Evolutionary conservation across 2,329 filamentous ascomycete genomes (phyloP), one percentile per base, ranked within the genome.

Genomic region (Ascochyta pisi): DNA sequence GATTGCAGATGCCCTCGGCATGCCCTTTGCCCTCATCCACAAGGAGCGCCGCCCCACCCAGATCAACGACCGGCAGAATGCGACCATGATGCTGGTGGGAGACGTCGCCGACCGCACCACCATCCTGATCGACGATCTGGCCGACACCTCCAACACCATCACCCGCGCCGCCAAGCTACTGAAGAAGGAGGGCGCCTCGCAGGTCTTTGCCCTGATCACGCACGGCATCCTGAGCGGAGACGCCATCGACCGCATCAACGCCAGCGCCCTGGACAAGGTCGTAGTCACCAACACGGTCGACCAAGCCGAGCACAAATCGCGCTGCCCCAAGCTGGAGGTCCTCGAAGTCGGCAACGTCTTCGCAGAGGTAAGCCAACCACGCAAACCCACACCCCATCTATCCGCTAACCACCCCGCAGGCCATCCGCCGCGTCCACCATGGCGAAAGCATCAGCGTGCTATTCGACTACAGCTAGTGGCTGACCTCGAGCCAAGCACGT

Each of bases 1-100:
- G 43, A 96, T 99, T 75, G 94, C 95, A 12, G 95, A 99, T 78
- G 88, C 89, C 59, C 84, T 98, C 61, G 91, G 92, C 65, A 92
- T 97, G 83, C 92, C 95, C 57, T 98, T 99, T 79, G 95, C 95
- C 43, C 85, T 99, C 56, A 99, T 99, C 70, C 95, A 99, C 83
- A 99, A 98, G 89, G 92, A 96, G 84, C 91, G 92, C 66, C 89
- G 92, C 43, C 92, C 92, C 26, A 96, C 91, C 47, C 89, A 90
- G 66, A 93, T 96, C 75, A 91, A 85, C 54, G 91, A 96, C 74
- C 88, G 91, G 45, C 91, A 87, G 64, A 87, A 88, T 68, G 85
- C 85, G 22, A 94, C 91, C 57, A 96, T 97, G 91, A 95, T 96
- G 89, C 83, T 97, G 37, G 93, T 97, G 35, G 93, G 93, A 61